phyloP scores from a whole-genome alignment of 371 early-diverging fungal genomes.

The Lichtheimia ornata region DNA sequence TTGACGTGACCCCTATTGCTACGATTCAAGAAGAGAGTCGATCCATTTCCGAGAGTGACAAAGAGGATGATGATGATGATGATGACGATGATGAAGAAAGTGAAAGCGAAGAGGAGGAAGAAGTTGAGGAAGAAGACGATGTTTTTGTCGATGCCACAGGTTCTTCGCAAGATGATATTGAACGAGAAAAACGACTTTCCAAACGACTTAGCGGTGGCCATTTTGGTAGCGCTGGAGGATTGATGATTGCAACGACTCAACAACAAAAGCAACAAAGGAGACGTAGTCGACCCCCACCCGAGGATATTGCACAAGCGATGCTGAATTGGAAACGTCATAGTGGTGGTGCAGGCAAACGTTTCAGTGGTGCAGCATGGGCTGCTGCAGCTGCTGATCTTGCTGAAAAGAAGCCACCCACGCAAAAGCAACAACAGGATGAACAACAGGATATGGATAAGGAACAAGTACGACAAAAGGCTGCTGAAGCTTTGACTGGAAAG shows the following conservation, averaged over 20 bases:
- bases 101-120: constrained; percentile 26
- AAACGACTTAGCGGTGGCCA: constrained; percentile 53
- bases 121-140: constrained; percentile 30
- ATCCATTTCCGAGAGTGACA: constrained; percentile 2
- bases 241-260: constrained; percentile 36
- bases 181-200: constrained; percentile 36
- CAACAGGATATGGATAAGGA: constrained; percentile 6
- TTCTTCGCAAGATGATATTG: constrained; percentile 39
- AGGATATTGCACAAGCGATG: constrained; percentile 41
- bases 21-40: constrained; percentile 8
- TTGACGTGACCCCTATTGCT: neutral
- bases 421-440: constrained; percentile 12
- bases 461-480: constrained; percentile 6
- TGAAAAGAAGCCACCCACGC: constrained; percentile 3
- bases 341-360: constrained; percentile 12
- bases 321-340: constrained; percentile 46
- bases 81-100: constrained; percentile 21
- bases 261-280: constrained; percentile 17
- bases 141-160: constrained; percentile 46
- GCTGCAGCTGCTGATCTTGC: constrained; percentile 4
- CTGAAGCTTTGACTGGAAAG: constrained; percentile 9
- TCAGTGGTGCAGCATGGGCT: constrained; percentile 9
- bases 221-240: constrained; percentile 52
- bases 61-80: constrained; percentile 16
- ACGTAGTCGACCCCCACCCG: constrained; percentile 30